Evolutionary conservation across 2,329 filamentous ascomycete genomes (phyloP).

Genomic region (Aspergillus uvarum): DNA sequence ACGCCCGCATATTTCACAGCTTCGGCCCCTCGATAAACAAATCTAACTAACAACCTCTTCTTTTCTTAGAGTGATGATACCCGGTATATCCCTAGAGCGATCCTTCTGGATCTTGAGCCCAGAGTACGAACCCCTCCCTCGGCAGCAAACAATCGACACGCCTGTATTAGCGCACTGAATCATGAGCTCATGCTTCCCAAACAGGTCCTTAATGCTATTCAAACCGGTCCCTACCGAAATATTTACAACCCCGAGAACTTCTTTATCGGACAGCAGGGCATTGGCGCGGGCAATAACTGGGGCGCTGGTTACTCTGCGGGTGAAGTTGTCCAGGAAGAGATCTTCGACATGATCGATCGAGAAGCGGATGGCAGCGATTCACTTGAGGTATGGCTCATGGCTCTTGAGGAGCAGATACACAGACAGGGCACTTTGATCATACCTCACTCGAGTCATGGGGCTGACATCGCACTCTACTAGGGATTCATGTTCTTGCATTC

Average conservation of each 20-base stretch:
- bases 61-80: conserved; percentile 81
- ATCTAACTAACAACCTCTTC: not conserved
- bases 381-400: conserved; percentile 64
- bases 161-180: conserved; percentile 4
- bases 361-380: conserved; percentile 98
- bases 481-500: conserved; percentile 99
- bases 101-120: conserved; percentile 91
- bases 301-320: conserved; percentile 93
- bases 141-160: conserved; percentile 1
- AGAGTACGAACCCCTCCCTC: conserved; percentile 55
- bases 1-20: conserved; percentile 1
- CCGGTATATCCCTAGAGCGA: conserved; percentile 93
- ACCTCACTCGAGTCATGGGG: not conserved
- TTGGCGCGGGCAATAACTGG: conserved; percentile 97
- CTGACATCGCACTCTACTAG: conserved; percentile 38
- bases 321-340: conserved; percentile 88
- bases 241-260: conserved; percentile 99
- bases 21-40: not conserved
- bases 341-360: conserved; percentile 99
- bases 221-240: conserved; percentile 91
- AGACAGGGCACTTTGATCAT: not conserved
- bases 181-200: conserved; percentile 9
- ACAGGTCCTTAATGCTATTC: conserved; percentile 84
- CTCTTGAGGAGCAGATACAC: not conserved
- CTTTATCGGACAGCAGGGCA: conserved; percentile 90